Percentiles rank a stretch among this genome's conserved stretches.
Evolutionary conservation across 768 basidiomycete genomes (phyloP).

Genomic region (Collybiopsis luxurians): DNA sequence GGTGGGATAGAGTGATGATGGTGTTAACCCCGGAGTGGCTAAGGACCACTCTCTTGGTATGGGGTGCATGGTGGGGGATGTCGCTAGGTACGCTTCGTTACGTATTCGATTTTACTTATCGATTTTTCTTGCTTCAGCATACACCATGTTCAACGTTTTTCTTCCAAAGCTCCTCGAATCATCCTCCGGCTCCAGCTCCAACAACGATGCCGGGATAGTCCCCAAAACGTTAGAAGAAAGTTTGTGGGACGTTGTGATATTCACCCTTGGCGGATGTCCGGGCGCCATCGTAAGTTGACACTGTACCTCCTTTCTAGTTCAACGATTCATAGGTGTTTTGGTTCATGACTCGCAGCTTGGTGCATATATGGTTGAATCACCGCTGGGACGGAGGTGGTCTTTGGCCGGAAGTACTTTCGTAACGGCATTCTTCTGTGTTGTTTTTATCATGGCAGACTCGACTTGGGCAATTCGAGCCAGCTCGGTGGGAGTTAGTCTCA

Average conservation of each 20-base stretch:
- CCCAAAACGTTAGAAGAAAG: constrained; percentile 56
- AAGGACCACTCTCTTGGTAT: constrained; percentile 74
- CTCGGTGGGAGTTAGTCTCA: constrained; percentile 75
- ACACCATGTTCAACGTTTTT: constrained; percentile 93
- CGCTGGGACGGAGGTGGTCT: constrained; percentile 67
- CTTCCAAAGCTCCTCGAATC: constrained; percentile 84
- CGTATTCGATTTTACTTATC: neutral
- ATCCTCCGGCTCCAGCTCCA: constrained; percentile 22
- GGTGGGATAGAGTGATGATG: constrained; percentile 64
- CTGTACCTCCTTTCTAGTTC: no score
- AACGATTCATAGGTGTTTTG: no score
- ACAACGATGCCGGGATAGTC: constrained; percentile 13
- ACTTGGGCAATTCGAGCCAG: constrained; percentile 61
- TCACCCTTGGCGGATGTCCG: constrained; percentile 81
- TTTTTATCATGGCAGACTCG: constrained; percentile 60
- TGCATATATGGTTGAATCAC: constrained; percentile 77
- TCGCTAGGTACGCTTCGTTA: constrained; percentile 55
- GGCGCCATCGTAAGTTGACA: constrained; percentile 76
- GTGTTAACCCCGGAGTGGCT: constrained; percentile 77
- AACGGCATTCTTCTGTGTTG: constrained; percentile 71
- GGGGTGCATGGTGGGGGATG: constrained; percentile 76
- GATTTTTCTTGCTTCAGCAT: constrained; percentile 40
- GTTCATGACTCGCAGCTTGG: constrained; percentile 53
- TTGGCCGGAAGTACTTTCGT: constrained; percentile 72
- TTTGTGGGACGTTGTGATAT: constrained; percentile 85